Percentiles rank a stretch among this genome's conserved stretches.
phyloP scores from a whole-genome alignment of 2,329 filamentous ascomycete genomes.

The Elsinoe perseae region DNA sequence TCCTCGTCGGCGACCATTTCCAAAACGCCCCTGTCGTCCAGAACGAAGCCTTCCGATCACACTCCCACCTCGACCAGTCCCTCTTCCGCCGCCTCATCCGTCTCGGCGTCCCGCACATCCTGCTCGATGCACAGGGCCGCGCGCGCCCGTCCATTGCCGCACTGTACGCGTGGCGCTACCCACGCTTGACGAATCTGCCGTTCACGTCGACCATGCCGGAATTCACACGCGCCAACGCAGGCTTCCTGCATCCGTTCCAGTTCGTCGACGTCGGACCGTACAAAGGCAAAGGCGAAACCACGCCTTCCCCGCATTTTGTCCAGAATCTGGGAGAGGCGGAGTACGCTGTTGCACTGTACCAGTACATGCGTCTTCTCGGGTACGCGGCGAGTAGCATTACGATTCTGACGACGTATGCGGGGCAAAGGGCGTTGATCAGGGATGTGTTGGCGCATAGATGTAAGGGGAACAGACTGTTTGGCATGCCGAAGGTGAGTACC shows the following conservation, averaged over 20 bases:
- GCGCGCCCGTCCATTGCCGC: conserved; percentile 78
- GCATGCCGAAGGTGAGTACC: conserved; percentile 82
- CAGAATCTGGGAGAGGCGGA: conserved; percentile 96
- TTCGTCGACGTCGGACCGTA: conserved; percentile 95
- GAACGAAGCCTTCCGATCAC: conserved; percentile 86
- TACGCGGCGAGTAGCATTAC: conserved; percentile 79
- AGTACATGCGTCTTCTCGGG: conserved; percentile 94
- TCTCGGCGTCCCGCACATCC: conserved; percentile 83
- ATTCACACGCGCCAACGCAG: conserved; percentile 77
- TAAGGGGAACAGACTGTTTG: conserved; percentile 74
- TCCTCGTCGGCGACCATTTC: conserved; percentile 89
- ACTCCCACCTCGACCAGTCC: conserved; percentile 92
- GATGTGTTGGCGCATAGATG: conserved; percentile 83
- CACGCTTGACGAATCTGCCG: conserved; percentile 68
- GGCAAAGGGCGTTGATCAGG: conserved; percentile 77
- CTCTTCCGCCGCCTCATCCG: conserved; percentile 87
- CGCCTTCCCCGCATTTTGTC: conserved; percentile 88
- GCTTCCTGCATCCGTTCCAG: conserved; percentile 89
- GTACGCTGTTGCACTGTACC: conserved; percentile 89
- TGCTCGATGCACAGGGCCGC: conserved; percentile 87
- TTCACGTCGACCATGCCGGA: conserved; percentile 60
- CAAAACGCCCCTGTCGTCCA: conserved; percentile 96
- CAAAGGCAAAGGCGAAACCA: conserved; percentile 78
- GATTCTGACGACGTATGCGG: conserved; percentile 89
- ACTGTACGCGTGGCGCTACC: conserved; percentile 91